Percentiles rank a stretch among this genome's conserved stretches.
These are phyloP conservation scores for Xerocomellus amylosporus DNA, from an alignment of 768 basidiomycete genomes.

Conservation along the genomic window DNA sequence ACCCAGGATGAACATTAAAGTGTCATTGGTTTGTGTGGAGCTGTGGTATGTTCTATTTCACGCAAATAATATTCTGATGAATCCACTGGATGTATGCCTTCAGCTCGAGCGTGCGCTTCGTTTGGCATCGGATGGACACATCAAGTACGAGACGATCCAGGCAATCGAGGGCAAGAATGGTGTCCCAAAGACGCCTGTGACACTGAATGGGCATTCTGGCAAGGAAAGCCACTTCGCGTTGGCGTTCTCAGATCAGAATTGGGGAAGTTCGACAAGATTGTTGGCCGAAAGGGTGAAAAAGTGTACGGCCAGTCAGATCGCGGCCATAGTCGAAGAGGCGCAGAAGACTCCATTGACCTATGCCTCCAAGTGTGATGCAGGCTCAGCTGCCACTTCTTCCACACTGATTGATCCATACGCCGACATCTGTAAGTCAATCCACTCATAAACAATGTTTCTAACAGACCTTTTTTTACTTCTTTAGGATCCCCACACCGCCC, in stretches of 20 bases:
- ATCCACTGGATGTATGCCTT: neutral
- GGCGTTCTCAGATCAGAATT: neutral
- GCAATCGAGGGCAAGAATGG: neutral
- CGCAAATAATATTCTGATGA: no score
- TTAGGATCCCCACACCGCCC: no score
- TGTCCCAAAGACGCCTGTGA: neutral
- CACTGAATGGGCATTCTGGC: neutral
- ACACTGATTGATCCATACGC: no score
- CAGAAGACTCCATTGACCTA: neutral
- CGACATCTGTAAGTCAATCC: no score
- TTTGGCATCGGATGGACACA: neutral
- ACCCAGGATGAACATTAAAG: no score
- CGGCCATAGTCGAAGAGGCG: neutral
- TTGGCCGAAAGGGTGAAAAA: neutral
- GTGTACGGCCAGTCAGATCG: neutral
- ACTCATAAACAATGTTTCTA: no score
- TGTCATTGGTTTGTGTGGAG: conserved; percentile 1
- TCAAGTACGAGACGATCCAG: neutral
- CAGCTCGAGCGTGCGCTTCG: neutral
- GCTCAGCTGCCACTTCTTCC: no score
- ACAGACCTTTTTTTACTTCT: no score
- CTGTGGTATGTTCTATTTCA: neutral
- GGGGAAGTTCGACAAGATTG: neutral
- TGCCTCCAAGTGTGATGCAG: neutral
- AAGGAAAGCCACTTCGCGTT: neutral